A percentile compares a stretch with the other conserved stretches of the same genome.
Evolutionary conservation across 2,329 filamentous ascomycete genomes (phyloP).

Genomic region (Thielaviopsis musarum): DNA sequence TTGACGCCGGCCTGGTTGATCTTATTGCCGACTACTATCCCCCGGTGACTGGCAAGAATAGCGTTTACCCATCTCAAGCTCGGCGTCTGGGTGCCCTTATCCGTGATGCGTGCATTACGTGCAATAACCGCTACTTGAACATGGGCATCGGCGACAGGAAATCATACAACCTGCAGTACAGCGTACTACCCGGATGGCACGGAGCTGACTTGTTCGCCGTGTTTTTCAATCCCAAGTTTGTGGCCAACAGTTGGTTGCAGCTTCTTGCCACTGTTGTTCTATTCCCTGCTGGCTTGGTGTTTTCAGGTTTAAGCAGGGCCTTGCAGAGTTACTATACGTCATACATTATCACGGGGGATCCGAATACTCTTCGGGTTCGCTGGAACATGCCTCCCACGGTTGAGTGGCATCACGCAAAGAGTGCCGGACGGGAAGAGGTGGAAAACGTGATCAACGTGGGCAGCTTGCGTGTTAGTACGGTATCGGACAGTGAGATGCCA

Average conservation of each 20-base stretch:
- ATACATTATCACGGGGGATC: constrained; percentile 24
- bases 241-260: constrained; percentile 16
- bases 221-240: constrained; percentile 22
- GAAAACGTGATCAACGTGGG: constrained; percentile 20
- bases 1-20: constrained; percentile 15
- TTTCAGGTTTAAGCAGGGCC: constrained; percentile 20
- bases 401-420: constrained; percentile 19
- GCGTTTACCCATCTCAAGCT: constrained; percentile 17
- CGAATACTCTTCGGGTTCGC: constrained; percentile 20
- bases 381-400: constrained; percentile 21
- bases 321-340: constrained; percentile 25
- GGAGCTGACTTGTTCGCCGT: constrained; percentile 24
- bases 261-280: constrained; percentile 16
- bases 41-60: constrained; percentile 8
- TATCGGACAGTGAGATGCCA: constrained; percentile 18
- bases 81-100: constrained; percentile 19
- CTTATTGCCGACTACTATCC: constrained; percentile 19
- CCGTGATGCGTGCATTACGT: constrained; percentile 22
- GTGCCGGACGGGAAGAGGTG: constrained; percentile 15
- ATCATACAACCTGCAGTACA: constrained; percentile 26
- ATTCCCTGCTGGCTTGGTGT: constrained; percentile 18
- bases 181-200: constrained; percentile 23
- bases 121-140: constrained; percentile 22
- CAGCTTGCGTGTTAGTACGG: constrained; percentile 18
- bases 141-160: constrained; percentile 21